These are phyloP conservation scores for Clohesyomyces aquaticus DNA, from an alignment of 495 filamentous ascomycete species.

Conservation along the genomic window DNA sequence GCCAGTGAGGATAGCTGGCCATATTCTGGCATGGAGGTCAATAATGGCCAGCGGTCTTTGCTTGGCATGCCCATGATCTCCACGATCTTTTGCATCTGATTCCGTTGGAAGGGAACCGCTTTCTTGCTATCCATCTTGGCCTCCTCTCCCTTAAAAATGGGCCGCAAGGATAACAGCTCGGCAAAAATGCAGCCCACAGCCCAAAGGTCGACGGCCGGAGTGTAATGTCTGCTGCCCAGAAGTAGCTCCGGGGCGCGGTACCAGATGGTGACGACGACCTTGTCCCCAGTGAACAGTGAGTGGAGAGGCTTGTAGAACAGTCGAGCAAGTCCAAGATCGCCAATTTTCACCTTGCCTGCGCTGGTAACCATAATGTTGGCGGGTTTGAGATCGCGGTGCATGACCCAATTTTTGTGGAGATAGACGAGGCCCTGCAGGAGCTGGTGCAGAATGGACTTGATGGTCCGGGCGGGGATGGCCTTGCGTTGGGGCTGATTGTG, in stretches of 20 bases:
- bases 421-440: constrained; percentile 92
- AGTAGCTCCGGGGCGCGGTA: constrained; percentile 95
- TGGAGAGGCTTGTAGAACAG: constrained; percentile 93
- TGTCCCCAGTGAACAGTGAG: constrained; percentile 89
- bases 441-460: constrained; percentile 93
- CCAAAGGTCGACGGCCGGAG: constrained; percentile 95
- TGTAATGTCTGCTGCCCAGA: constrained; percentile 89
- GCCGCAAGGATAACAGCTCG: constrained; percentile 84
- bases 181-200: constrained; percentile 98
- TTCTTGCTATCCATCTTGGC: constrained; percentile 99
- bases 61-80: constrained; percentile 90
- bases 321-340: constrained; percentile 88
- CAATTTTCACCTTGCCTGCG: constrained; percentile 85
- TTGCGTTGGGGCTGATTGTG: constrained; percentile 87
- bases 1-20: constrained; percentile 69
- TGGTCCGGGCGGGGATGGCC: constrained; percentile 82
- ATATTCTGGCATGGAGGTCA: constrained; percentile 82
- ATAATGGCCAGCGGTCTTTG: constrained; percentile 84
- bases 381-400: constrained; percentile 95
- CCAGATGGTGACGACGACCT: constrained; percentile 99
- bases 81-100: constrained; percentile 98
- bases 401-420: constrained; percentile 94
- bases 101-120: constrained; percentile 93
- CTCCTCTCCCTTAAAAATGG: constrained; percentile 98
- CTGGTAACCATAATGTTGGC: constrained; percentile 99